phyloP scores from a whole-genome alignment of 257 asterid species.

The Scutellaria baicalensis region DNA sequence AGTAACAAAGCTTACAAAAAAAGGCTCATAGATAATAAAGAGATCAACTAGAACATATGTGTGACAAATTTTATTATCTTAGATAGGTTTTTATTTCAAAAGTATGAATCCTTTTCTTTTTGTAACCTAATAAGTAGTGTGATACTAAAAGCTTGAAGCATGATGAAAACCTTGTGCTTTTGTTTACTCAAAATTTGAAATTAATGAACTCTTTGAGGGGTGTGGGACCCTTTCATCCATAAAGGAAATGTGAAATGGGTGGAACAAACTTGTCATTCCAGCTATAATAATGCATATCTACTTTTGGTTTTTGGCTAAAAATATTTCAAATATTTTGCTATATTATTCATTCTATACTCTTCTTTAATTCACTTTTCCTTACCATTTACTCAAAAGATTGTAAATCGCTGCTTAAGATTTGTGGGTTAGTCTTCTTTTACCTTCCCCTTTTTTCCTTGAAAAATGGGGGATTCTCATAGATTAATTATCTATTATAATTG shows the following conservation, averaged over 20 bases:
- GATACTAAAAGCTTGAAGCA: constrained; percentile 27
- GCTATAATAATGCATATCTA: constrained; percentile 20
- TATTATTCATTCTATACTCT: not conserved
- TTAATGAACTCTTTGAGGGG: constrained; percentile 4
- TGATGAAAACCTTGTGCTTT: constrained; percentile 30
- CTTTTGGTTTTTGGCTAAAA: constrained; percentile 6
- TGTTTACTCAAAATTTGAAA: constrained; percentile 9
- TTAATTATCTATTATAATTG: not conserved
- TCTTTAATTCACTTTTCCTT: constrained; percentile 21
- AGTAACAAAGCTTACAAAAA: no score
- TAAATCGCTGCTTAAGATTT: constrained; percentile 5
- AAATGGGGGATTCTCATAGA: not conserved
- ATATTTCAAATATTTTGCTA: constrained; percentile 12
- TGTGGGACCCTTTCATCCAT: constrained; percentile 10
- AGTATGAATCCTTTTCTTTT: not conserved
- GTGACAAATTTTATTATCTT: no score
- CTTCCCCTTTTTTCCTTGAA: not conserved
- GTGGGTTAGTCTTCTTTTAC: not conserved
- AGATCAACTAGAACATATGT: no score
- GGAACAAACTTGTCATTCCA: constrained; percentile 14
- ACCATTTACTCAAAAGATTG: constrained; percentile 34
- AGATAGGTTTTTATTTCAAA: no score
- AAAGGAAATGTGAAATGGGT: constrained; percentile 20
- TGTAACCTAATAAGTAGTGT: constrained; percentile 18
- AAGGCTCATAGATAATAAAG: no score